Percentiles rank a stretch among this genome's conserved stretches.
Conservation (phyloP, 2,329 filamentous ascomycete genomes). For the Colletotrichum graminicola region DNA sequence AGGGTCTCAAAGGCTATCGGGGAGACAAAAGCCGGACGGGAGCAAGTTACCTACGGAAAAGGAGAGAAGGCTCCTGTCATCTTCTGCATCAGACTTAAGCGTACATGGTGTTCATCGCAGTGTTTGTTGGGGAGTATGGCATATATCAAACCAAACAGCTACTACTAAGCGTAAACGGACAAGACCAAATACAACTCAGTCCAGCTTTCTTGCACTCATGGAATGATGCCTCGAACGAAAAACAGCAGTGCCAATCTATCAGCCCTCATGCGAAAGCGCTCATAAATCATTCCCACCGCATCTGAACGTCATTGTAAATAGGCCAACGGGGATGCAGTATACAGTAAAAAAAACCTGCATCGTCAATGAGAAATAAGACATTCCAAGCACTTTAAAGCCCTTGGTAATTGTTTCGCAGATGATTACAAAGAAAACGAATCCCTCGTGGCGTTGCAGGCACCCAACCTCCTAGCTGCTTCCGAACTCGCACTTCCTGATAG, state of each 20-base stretch:
- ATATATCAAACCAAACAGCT: neutral
- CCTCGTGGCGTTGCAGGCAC: neutral
- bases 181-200: neutral
- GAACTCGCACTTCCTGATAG: neutral
- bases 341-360: neutral
- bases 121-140: constrained; percentile 5
- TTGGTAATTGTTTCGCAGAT: neutral
- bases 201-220: neutral
- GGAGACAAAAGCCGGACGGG: neutral
- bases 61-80: constrained; percentile 4
- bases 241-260: neutral
- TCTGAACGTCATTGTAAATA: neutral
- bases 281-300: neutral
- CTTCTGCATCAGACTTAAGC: constrained; percentile 9
- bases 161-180: constrained; percentile 13
- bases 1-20: neutral
- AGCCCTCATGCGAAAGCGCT: too few species aligned
- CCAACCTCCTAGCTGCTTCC: neutral
- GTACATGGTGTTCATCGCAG: constrained; percentile 28
- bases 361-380: neutral
- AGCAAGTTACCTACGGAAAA: neutral
- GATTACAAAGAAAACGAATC: neutral
- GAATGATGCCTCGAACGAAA: neutral
- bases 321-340: neutral
- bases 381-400: neutral